phyloP scores from a whole-genome alignment of 2,329 filamentous ascomycete species.

The Apiospora malaysiana region DNA sequence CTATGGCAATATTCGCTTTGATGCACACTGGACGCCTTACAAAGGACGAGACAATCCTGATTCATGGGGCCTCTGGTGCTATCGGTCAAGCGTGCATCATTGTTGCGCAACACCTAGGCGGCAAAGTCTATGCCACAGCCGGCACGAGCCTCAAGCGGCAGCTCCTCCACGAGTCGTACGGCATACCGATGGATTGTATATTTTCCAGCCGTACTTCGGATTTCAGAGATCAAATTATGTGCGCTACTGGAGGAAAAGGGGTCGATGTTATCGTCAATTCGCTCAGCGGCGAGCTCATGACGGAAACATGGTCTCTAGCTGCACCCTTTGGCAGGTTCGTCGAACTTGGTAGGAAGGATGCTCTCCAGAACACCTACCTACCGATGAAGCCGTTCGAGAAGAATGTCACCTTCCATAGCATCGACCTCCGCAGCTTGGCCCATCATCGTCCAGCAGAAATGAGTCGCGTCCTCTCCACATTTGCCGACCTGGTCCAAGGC shows the following conservation, averaged over 20 bases:
- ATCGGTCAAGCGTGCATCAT: conserved; percentile 23
- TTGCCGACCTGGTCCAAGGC: conserved; percentile 25
- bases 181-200: conserved; percentile 20
- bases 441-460: conserved; percentile 24
- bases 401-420: conserved; percentile 27
- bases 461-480: conserved; percentile 23
- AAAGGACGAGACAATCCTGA: conserved; percentile 22
- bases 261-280: conserved; percentile 25
- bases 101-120: conserved; percentile 22
- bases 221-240: conserved; percentile 18
- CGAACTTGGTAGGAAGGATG: conserved; percentile 43
- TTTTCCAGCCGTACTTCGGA: conserved; percentile 20
- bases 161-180: conserved; percentile 18
- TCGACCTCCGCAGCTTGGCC: conserved; percentile 27
- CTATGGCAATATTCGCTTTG: conserved; percentile 23
- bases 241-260: conserved; percentile 24
- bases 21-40: conserved; percentile 14
- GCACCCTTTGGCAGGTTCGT: conserved; percentile 43
- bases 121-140: conserved; percentile 22
- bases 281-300: conserved; percentile 26
- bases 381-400: conserved; percentile 27
- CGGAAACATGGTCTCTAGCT: conserved; percentile 31
- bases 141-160: conserved; percentile 21
- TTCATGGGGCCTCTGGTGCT: conserved; percentile 25
- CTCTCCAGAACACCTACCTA: conserved; percentile 31